Conservation (phyloP, 495 filamentous ascomycete species). For the Aeminium ludgeri region DNA sequence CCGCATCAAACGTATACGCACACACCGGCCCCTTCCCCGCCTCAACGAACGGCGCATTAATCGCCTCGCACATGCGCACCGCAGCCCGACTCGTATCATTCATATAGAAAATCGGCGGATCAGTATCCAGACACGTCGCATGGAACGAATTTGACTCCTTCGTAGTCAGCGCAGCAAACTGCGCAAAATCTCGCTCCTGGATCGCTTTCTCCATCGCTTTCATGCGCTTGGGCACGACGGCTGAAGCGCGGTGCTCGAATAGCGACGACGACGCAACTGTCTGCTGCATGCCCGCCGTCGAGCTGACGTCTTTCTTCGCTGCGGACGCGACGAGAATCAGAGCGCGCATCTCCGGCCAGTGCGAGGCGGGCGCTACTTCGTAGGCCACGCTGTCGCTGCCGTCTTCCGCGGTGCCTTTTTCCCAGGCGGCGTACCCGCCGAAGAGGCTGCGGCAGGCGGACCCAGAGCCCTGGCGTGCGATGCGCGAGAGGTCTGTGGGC, state of each 20-base stretch:
- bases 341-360: conserved; percentile 93
- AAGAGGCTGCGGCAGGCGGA: conserved; percentile 84
- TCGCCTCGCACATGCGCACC: conserved; percentile 69
- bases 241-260: conserved; percentile 52
- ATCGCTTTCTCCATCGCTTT: conserved; percentile 73
- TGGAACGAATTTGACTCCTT: conserved; percentile 94
- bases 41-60: conserved; percentile 40
- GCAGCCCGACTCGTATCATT: conserved; percentile 81
- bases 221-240: conserved; percentile 74
- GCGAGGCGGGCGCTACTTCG: conserved; percentile 63
- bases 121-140: conserved; percentile 82
- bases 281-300: conserved; percentile 88
- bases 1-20: conserved; percentile 95
- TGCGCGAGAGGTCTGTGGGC: conserved; percentile 62
- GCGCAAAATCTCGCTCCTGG: conserved; percentile 53
- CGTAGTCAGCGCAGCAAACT: conserved; percentile 87
- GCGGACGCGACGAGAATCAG: conserved; percentile 77
- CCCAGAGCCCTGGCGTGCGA: conserved; percentile 89
- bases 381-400: conserved; percentile 73
- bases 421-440: conserved; percentile 92
- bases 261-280: conserved; percentile 76
- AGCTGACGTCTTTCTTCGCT: conserved; percentile 85
- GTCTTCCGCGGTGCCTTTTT: conserved; percentile 51
- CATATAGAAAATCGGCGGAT: conserved; percentile 94
- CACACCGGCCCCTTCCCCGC: conserved; percentile 51